A percentile compares a stretch with the other conserved stretches of the same genome.
Evolutionary conservation across 2,329 filamentous ascomycete genomes (phyloP).

Genomic region (Sporothrix curviconia): DNA sequence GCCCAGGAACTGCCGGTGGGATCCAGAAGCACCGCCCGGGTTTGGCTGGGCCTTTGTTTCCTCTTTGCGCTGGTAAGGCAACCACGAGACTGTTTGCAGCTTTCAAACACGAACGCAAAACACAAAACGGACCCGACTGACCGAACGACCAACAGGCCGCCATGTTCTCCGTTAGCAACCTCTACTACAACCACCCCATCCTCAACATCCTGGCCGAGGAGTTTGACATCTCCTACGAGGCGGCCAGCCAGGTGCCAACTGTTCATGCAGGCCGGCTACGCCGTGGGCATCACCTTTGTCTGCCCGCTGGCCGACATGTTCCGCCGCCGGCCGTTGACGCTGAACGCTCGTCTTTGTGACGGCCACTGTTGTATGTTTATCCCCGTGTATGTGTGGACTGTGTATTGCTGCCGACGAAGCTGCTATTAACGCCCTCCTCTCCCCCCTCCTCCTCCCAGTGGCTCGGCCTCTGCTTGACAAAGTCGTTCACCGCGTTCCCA

Average conservation of each 20-base stretch:
- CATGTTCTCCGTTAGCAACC: slow-evolving; percentile 60
- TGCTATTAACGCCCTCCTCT: background rate
- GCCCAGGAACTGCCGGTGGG: slow-evolving; percentile 8
- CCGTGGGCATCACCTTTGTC: slow-evolving; percentile 62
- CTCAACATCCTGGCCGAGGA: slow-evolving; percentile 58
- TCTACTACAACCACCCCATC: slow-evolving; percentile 73
- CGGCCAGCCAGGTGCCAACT: slow-evolving; percentile 60
- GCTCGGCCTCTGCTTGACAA: slow-evolving; percentile 63
- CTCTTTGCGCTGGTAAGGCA: background rate
- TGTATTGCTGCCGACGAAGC: background rate
- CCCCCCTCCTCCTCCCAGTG: no score
- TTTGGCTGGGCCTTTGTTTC: slow-evolving; percentile 9
- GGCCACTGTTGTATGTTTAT: slow-evolving; percentile 47
- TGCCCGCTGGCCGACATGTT: slow-evolving; percentile 66
- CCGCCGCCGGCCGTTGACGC: slow-evolving; percentile 58
- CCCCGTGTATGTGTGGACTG: background rate
- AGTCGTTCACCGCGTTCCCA: slow-evolving; percentile 54
- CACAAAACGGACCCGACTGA: background rate
- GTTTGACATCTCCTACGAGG: slow-evolving; percentile 61
- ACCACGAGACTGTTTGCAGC: no score
- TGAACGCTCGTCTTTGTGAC: slow-evolving; percentile 60
- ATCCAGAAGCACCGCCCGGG: slow-evolving; percentile 3
- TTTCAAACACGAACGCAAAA: background rate
- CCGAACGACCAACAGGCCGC: background rate
- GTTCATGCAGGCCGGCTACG: slow-evolving; percentile 69